These are phyloP conservation scores for Lophiostoma macrostomum DNA, from an alignment of 495 filamentous ascomycete genomes.

Conservation along the genomic window DNA sequence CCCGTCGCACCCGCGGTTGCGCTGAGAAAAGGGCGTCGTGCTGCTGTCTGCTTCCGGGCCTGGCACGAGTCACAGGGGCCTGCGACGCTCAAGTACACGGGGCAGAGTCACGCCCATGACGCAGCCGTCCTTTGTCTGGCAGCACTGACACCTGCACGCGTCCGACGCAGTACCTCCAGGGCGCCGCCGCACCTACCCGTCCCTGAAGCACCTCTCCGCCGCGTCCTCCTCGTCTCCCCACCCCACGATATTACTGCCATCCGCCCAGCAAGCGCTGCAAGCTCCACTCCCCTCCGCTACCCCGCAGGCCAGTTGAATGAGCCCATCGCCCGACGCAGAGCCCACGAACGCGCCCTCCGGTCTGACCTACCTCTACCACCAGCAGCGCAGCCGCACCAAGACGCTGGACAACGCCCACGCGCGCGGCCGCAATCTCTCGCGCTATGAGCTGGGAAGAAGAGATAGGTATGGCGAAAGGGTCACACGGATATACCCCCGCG, in stretches of 20 bases:
- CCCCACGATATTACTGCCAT: not conserved
- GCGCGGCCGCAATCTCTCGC: constrained; percentile 31
- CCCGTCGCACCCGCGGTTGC: too few relatives aligned
- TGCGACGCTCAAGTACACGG: not conserved
- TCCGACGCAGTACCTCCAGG: not conserved
- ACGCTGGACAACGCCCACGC: constrained; percentile 25
- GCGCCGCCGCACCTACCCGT: not conserved
- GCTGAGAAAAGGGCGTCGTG: not conserved
- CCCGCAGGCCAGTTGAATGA: constrained; percentile 30
- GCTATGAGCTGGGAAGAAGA: constrained; percentile 37
- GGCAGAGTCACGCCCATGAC: constrained; percentile 17
- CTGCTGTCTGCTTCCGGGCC: not conserved
- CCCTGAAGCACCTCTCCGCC: constrained; percentile 1
- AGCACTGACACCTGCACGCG: not conserved
- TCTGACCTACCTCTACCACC: constrained; percentile 21
- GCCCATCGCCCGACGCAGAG: constrained; percentile 32
- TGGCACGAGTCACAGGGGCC: constrained; percentile 12
- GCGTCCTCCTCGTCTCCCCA: not conserved
- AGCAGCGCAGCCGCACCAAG: constrained; percentile 29
- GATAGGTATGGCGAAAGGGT: constrained; percentile 35
- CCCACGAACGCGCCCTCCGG: constrained; percentile 17
- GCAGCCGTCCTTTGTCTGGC: constrained; percentile 14
- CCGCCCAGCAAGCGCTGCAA: not conserved
- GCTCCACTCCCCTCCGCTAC: not conserved
- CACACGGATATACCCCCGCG: constrained; percentile 32